These are phyloP conservation scores for Heterobasidion occidentale DNA, from an alignment of 1,284 basidiomycete genomes.

Conservation along the genomic window DNA sequence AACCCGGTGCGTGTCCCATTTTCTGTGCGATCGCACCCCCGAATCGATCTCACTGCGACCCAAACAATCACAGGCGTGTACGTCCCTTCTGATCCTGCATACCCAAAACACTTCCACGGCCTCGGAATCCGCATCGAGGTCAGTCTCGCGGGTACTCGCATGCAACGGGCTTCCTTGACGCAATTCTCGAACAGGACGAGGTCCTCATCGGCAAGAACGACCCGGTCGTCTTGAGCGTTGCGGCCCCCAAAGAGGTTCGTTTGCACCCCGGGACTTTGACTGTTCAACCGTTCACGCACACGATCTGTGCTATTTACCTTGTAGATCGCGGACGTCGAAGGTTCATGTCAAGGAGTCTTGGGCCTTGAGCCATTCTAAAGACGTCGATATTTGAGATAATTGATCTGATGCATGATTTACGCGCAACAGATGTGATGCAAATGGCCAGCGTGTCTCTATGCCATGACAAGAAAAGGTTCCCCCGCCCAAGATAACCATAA, in stretches of 20 bases:
- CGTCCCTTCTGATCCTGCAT: slow-evolving; percentile 70
- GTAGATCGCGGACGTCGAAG: slow-evolving; percentile 80
- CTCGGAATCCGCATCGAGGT: slow-evolving; percentile 82
- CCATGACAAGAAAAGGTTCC: too few species aligned
- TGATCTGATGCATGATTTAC: too few species aligned
- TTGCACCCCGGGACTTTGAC: background rate
- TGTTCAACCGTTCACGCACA: background rate
- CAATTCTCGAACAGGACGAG: slow-evolving; percentile 47
- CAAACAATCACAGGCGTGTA: slow-evolving; percentile 51
- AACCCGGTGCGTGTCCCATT: slow-evolving; percentile 45
- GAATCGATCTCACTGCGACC: background rate
- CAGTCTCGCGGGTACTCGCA: background rate
- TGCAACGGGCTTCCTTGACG: background rate
- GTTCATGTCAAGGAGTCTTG: slow-evolving; percentile 72
- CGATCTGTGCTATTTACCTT: background rate
- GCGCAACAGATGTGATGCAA: too few species aligned
- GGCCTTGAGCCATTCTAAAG: slow-evolving; percentile 54
- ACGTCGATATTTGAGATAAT: background rate
- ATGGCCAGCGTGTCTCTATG: too few species aligned
- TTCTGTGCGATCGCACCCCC: background rate
- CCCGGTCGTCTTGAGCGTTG: slow-evolving; percentile 62
- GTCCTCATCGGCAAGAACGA: slow-evolving; percentile 69
- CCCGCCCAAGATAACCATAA: too few species aligned
- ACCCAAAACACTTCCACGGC: slow-evolving; percentile 83
- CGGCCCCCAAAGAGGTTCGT: slow-evolving; percentile 83